Base-by-base conservation (phyloP, 179 eudicot genomes). In the Silene vulgaris region DNA sequence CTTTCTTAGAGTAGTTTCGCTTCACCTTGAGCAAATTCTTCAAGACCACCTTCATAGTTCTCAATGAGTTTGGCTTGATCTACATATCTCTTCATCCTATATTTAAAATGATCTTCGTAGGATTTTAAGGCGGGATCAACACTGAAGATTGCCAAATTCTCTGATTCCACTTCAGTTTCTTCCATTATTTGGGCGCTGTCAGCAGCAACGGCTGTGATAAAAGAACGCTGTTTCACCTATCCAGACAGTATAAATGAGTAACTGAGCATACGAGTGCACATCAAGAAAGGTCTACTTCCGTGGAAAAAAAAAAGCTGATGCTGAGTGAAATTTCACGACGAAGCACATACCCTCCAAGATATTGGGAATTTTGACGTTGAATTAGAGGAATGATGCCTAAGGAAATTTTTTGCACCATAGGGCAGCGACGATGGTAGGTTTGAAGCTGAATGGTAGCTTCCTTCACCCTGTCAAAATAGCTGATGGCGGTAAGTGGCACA, bases 11-110 rank as follows among this genome's bases (percentile, higher is more conserved):
- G 65, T 37, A 26, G 28, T 70, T 40, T 40, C 48, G 12, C 11
- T 40, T 40, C 26, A 93, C 99, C 99, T 93, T 78, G 84, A 71
- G 99, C 87, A 81, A 96, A 96, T 79, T 93, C 88, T 83, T 89
- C 96, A 72, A 96, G 91, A 82, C 96, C 83, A 13, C 92, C 97
- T 86, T 96, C 99, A 83, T 93, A 78, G 56, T 85, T 87, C 73
- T 87, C 97, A 69, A 96, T 84, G 62, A 90, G 93, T 72, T 77
- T 84, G 76, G 85, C 86, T 83, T 90, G 93, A 62, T 96, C 97
- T 7, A 73, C 52, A 74, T 83, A 96, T 81, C 87, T 88, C 84
- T 86, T 87, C 85, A 87, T 28, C 83, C 92, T 90, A 77, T 87
- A 86, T 62, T 60, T 76, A 73, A 96, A 93, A 82, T 96, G 97